Evolutionary conservation across 352 stramenopile species (phyloP).

Genomic region (Phytophthora citricola): DNA sequence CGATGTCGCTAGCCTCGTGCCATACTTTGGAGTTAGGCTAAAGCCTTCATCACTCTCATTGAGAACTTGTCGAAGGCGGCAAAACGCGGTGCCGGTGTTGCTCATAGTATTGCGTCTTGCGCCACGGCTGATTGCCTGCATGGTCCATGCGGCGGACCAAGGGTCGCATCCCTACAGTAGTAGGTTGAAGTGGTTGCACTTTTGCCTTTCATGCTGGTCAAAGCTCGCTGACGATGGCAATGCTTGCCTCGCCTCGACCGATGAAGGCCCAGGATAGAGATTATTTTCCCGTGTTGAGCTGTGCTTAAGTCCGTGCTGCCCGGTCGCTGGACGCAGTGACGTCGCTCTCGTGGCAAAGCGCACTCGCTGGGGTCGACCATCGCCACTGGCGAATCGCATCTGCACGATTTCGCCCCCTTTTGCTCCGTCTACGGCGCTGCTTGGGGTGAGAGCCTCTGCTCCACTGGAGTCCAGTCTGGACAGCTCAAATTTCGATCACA

Average conservation of each 20-base stretch:
- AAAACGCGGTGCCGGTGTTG: not conserved
- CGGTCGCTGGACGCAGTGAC: conserved; percentile 21
- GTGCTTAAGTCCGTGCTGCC: not conserved
- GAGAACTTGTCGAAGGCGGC: not conserved
- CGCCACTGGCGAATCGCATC: not conserved
- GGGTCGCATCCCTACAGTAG: conserved; percentile 1
- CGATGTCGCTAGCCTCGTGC: no score
- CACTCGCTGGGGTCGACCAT: not conserved
- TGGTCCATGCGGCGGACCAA: conserved; percentile 19
- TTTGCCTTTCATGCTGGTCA: conserved; percentile 4
- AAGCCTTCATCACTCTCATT: not conserved
- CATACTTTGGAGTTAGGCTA: not conserved
- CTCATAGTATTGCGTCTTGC: conserved; percentile 24
- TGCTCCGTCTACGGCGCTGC: conserved; percentile 11
- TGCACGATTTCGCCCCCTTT: no score
- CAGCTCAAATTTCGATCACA: conserved; percentile 6
- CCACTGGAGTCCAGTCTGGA: conserved; percentile 2
- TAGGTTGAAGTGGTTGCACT: conserved; percentile 22
- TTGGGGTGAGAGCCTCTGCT: conserved; percentile 16
- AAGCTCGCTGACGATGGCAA: conserved; percentile 2
- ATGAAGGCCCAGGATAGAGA: not conserved
- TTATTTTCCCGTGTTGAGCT: not conserved
- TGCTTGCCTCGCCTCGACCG: conserved; percentile 5
- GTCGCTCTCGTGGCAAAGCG: conserved; percentile 23
- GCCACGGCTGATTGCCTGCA: conserved; percentile 15